Conservation (phyloP, 164 flowering plant species). For the Tetracentron sinense region DNA sequence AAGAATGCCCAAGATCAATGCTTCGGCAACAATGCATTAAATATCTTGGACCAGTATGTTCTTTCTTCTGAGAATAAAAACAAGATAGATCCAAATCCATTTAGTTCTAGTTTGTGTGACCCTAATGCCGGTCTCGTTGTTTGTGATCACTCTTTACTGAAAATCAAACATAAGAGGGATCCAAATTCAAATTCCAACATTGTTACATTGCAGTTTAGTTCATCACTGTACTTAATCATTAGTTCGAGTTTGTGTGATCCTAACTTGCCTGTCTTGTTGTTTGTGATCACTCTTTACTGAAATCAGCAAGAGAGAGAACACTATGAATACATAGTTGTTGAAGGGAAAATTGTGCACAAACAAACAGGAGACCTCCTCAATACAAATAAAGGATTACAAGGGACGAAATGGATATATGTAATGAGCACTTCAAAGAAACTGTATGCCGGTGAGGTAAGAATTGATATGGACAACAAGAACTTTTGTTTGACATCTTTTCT, state of each 20-base stretch:
- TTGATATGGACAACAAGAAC: not conserved
- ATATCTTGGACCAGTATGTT: conserved; percentile 91
- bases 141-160: no score
- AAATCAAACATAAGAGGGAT: no score
- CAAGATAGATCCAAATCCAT: no score
- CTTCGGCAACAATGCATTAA: conserved; percentile 77
- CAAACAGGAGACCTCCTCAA: conserved; percentile 50
- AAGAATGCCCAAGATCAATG: conserved; percentile 67
- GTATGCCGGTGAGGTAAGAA: conserved; percentile 72
- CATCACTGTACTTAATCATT: not conserved
- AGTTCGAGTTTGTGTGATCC: not conserved
- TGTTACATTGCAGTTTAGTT: not conserved
- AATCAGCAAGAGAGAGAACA: conserved; percentile 79
- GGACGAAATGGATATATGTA: conserved; percentile 80
- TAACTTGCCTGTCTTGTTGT: no score
- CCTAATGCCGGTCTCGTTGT: no score
- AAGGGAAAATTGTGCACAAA: conserved; percentile 61
- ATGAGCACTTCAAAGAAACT: conserved; percentile 79
- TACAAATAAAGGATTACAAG: conserved; percentile 35
- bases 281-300: no score
- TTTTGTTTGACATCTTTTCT: not conserved
- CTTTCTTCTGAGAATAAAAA: not conserved
- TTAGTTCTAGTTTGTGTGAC: no score
- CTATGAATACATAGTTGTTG: conserved; percentile 56
- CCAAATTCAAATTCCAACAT: not conserved